Percentiles rank a stretch among this genome's conserved stretches.
phyloP scores from a whole-genome alignment of 768 basidiomycete genomes.

The Rhodotorula kratochvilovae region DNA sequence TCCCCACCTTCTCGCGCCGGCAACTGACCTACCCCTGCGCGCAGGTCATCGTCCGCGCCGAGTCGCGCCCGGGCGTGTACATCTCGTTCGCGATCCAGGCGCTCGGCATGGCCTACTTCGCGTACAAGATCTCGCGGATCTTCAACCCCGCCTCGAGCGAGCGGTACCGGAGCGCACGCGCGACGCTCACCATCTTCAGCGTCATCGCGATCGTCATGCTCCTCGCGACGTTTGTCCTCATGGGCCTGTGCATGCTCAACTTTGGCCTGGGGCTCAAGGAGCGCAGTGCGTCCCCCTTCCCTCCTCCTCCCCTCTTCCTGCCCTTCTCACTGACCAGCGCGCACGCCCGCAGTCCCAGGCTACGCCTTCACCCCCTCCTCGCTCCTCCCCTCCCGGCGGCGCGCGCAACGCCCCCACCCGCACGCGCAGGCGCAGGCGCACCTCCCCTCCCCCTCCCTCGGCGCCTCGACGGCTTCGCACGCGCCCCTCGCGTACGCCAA shows the following conservation, averaged over 20 bases:
- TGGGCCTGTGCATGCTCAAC: slow-evolving; percentile 30
- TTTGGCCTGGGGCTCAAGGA: slow-evolving; percentile 30
- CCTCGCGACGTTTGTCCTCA: slow-evolving; percentile 20
- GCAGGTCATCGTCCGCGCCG: slow-evolving; percentile 24
- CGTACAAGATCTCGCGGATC: slow-evolving; percentile 35
- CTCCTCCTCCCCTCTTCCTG: background rate
- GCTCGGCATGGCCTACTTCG: slow-evolving; percentile 33
- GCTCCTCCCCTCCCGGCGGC: background rate
- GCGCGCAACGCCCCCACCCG: background rate
- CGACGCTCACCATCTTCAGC: slow-evolving; percentile 35
- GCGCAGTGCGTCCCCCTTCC: slow-evolving; percentile 10
- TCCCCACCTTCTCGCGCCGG: background rate
- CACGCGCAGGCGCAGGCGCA: no score
- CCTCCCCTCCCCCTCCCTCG: no score
- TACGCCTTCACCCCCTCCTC: slow-evolving; percentile 22
- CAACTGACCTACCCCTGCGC: background rate
- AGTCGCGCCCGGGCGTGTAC: slow-evolving; percentile 20
- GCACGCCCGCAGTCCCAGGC: slow-evolving; percentile 13
- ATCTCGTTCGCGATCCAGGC: slow-evolving; percentile 4
- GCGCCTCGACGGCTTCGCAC: no score
- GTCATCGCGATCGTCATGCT: slow-evolving; percentile 31
- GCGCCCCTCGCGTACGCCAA: no score
- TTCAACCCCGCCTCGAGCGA: background rate
- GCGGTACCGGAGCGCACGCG: slow-evolving; percentile 14
- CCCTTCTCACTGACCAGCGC: no score